Evolutionary conservation across 1,284 basidiomycete genomes (phyloP), one percentile per base, ranked within the genome.

Genomic region (Fomitopsis betulina): DNA sequence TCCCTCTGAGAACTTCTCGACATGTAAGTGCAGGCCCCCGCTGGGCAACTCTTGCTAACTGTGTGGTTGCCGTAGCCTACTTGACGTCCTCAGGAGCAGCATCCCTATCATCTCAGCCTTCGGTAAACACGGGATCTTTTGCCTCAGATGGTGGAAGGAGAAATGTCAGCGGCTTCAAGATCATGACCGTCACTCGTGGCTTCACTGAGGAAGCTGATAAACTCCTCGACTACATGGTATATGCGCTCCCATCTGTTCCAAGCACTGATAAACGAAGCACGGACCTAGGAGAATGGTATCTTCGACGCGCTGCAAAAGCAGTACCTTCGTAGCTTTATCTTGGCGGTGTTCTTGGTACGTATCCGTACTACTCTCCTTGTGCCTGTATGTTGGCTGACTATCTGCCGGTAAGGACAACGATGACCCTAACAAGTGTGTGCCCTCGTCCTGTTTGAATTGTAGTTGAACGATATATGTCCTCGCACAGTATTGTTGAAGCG

Each of bases 201-300:
- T 87, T 84, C 65, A 89, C 89, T 6, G 83, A 86, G 54, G 91
- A 93, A 68, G 91, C 86, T 0, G 90, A 94, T 71, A 84, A 79
- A 61, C 77, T 94, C 42, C 73, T 94, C 45, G 86, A 93, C 66
- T 92, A 88, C 65, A 68, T 93, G 72, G 91, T 91, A 60, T 52
- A 75, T 69, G 15, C 53, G 37, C 51, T 53, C 35, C 19, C 56
- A 38, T 53, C 57, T 56, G 9, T 61, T 23, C 25, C 5, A 21
- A 17, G 15, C 5, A 15, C 53, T 49, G 17, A 13, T 15, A 42
- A 13, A 30, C 33, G 40, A 40, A 5, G 4, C 15, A 3, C 7
- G 15, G 37, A 53, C 53, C 1, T 59, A 92, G 90, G 90, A 93
- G 71, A 77, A 84, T 62, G 91, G 91, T 0, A 89, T 92, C 55